These are phyloP conservation scores for Podospora comata DNA, from an alignment of 495 filamentous ascomycete species.

Conservation along the genomic window DNA sequence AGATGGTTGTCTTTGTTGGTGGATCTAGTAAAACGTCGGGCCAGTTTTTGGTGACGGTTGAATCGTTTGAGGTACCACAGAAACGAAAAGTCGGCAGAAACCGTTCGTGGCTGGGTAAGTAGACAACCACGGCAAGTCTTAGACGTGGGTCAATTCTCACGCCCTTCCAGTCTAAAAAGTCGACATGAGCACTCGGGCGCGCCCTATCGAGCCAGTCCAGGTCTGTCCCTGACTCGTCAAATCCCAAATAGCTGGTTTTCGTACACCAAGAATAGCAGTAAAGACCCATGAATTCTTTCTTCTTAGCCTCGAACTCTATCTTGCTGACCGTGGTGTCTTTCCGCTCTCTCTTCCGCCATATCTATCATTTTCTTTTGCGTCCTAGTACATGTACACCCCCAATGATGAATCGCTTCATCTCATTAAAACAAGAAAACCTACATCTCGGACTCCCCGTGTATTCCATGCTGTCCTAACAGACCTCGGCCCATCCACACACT, in stretches of 20 bases:
- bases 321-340: not conserved
- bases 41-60: not conserved
- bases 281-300: not conserved
- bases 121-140: not conserved
- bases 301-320: not conserved
- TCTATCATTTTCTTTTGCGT: not conserved
- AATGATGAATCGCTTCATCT: not conserved
- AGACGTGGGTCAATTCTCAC: not conserved
- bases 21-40: not conserved
- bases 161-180: not conserved
- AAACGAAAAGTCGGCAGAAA: not conserved
- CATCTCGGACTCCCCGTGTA: not conserved
- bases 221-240: not conserved
- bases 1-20: not conserved
- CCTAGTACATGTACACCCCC: not conserved
- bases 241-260: not conserved
- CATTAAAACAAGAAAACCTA: not conserved
- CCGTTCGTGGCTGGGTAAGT: not conserved
- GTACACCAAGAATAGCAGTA: not conserved
- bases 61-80: not conserved
- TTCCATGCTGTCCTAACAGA: not conserved
- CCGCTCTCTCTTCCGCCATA: not conserved
- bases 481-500: not conserved
- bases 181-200: not conserved
- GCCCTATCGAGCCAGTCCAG: not conserved